Conservation (phyloP, 2,329 filamentous ascomycete genomes). For the Beauveria sp. region DNA sequence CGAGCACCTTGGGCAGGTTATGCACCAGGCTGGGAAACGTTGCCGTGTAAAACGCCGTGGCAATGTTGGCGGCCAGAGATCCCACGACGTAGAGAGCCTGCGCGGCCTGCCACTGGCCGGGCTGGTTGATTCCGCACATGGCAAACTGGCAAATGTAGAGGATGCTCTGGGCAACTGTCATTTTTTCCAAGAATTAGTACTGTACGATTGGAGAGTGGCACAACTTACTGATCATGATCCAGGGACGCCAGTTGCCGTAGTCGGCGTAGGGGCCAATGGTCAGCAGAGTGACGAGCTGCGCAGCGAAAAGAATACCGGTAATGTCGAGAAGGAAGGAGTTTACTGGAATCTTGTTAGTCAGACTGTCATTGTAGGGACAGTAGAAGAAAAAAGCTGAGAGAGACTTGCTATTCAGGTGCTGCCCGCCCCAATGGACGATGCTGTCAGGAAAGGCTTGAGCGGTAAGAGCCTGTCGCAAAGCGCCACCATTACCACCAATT, state of each 20-base stretch:
- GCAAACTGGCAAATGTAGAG: conserved; percentile 16
- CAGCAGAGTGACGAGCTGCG: conserved; percentile 16
- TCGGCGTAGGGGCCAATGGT: conserved; percentile 18
- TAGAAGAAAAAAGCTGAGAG: too few relatives aligned
- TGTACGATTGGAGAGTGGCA: background rate
- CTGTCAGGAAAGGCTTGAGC: conserved; percentile 8
- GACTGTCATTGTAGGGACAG: too few relatives aligned
- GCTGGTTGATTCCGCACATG: conserved; percentile 15
- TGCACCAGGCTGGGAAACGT: conserved; percentile 16
- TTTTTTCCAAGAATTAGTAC: background rate
- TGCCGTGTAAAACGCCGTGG: conserved; percentile 16
- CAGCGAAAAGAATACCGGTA: conserved; percentile 17
- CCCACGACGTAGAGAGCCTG: conserved; percentile 16
- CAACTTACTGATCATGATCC: conserved; percentile 17
- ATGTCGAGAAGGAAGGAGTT: conserved; percentile 16
- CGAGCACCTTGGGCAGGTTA: conserved; percentile 15
- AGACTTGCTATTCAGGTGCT: background rate
- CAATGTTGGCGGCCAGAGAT: conserved; percentile 17
- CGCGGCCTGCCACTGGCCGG: conserved; percentile 15
- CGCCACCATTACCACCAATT: conserved; percentile 14
- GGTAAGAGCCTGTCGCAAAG: conserved; percentile 12
- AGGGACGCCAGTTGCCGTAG: conserved; percentile 18
- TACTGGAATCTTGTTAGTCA: background rate
- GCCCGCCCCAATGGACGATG: conserved; percentile 11
- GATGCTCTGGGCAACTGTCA: conserved; percentile 9